Base-by-base conservation (phyloP, 176 grass and related monocot species). In the Typha latifolia region DNA sequence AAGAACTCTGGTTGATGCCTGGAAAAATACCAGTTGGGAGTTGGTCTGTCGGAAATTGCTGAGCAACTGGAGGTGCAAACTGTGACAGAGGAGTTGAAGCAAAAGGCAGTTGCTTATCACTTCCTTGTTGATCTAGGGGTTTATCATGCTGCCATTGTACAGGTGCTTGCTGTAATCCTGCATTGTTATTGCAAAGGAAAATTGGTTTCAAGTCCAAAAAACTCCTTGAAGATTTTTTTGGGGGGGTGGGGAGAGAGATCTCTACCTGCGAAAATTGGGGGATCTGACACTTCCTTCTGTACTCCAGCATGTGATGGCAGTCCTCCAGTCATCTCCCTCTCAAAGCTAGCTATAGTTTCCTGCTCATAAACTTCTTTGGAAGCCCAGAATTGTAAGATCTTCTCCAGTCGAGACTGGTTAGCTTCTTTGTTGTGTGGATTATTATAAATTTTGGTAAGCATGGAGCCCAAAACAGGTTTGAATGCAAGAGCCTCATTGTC, bases 321-420 rank as follows among this genome's bases (percentile, higher is more conserved):
- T 15, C 75, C 83, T 57, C 80, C 73, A 74, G 84, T 93, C 94
- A 99, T 99, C 77, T 99, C 89, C 27, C 70, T 84, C 71, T 87
- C 89, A 59, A 99, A 61, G 64, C 26, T 79, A 82, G 70, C 24
- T 12, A 99, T 87, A 12, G 81, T 90, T 72, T 81, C 85, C 57
- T 78, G 81, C 55, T 94, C 79, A 48, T 87, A 99, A 61, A 99
- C 94, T 76, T 99, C 94, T 64, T 93, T 99, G 23, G 84, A 90
- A 73, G 73, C 76, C 94, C 89, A 99, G 72, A 93, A 99, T 61
- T 94, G 94, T 14, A 99, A 52, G n/a, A 99, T 99, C 78, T 93
- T 93, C 64, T 90, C 84, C 19, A 99, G 71, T 1, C 94, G 83
- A 73, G 48, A 66, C 61, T 85, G 89, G 63, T 78, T 87, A 24